Base-by-base conservation (phyloP, 78 protist species). In the Corallochytrium limacisporum region DNA sequence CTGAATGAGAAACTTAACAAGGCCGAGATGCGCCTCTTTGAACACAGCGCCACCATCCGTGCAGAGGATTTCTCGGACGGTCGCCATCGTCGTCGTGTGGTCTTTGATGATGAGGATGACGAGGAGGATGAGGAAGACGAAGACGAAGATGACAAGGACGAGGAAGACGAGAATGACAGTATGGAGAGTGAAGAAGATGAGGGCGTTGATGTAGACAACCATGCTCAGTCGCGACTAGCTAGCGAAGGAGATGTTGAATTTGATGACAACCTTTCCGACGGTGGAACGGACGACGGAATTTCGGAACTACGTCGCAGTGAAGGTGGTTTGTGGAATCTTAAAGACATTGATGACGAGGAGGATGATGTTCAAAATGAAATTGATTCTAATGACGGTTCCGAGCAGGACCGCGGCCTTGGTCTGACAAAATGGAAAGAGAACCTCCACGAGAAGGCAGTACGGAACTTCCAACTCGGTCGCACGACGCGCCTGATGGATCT, bases 1-100 rank as follows among this genome's bases (percentile, higher is more conserved):
- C 43, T 71, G 42, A 54, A 75, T 60, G 85, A 69, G 28, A 51
- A 50, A 46, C 69, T 84, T 68, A 49, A 67, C 49, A 24, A 66
- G 35, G 60, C 51, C 80, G 37, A 50, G 35, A 6, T 79, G 62
- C 59, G 37, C 38, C 42, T 72, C 61, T 42, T 81, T 39, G 36
- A n/a, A 20, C 66, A 44, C 29, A 28, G 42, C 13, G 69, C 54
- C 1, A 12, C 65, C 15, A 18, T 37, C 35, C 47, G 35, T 8
- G n/a, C n/a, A n/a, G n/a, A n/a, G n/a, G n/a, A n/a, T n/a, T n/a
- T n/a, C n/a, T n/a, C n/a, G n/a, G n/a, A n/a, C n/a, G n/a, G n/a
- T n/a, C n/a, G n/a, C n/a, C n/a, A n/a, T n/a, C n/a, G n/a, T n/a
- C n/a, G n/a, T n/a, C n/a, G 13, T 12, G 28, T 53, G 77, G n/a